Evolutionary conservation across 495 filamentous ascomycete genomes (phyloP).

Genomic region (Aspergillus hancockii): DNA sequence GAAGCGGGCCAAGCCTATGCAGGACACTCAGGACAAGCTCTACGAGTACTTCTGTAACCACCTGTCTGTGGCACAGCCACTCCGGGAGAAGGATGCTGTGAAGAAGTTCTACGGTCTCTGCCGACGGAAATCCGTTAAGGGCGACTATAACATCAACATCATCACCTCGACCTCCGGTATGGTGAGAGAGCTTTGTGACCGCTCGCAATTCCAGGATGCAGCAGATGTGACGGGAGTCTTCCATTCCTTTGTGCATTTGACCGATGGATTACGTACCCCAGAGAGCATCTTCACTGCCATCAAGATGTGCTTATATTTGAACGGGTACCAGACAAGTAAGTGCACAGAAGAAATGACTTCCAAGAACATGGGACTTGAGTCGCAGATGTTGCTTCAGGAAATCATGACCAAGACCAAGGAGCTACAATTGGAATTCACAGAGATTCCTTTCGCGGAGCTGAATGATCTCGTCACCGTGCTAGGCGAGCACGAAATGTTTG

Average conservation of each 20-base stretch:
- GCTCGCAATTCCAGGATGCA: slow-evolving; percentile 49
- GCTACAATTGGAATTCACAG: slow-evolving; percentile 52
- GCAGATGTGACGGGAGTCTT: slow-evolving; percentile 54
- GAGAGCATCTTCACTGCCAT: slow-evolving; percentile 53
- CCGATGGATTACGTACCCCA: slow-evolving; percentile 49
- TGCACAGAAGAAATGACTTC: slow-evolving; percentile 41
- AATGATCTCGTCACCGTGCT: slow-evolving; percentile 57
- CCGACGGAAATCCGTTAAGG: slow-evolving; percentile 47
- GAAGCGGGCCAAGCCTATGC: slow-evolving; percentile 45
- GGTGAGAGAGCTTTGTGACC: slow-evolving; percentile 44
- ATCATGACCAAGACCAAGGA: slow-evolving; percentile 51
- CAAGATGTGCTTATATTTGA: slow-evolving; percentile 56
- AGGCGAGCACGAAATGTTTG: slow-evolving; percentile 59
- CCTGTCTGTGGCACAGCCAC: slow-evolving; percentile 44
- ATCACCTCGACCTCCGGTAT: slow-evolving; percentile 40
- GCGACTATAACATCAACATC: slow-evolving; percentile 40
- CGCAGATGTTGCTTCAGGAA: slow-evolving; percentile 52
- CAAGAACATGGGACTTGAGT: slow-evolving; percentile 53
- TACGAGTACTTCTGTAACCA: slow-evolving; percentile 58
- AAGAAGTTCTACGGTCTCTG: slow-evolving; percentile 52
- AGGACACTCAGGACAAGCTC: slow-evolving; percentile 49
- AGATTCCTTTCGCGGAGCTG: slow-evolving; percentile 52
- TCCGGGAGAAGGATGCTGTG: slow-evolving; percentile 35
- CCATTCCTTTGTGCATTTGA: slow-evolving; percentile 58
- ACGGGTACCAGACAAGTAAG: slow-evolving; percentile 45